phyloP scores from a whole-genome alignment of 1,284 basidiomycete species.

The Trametes hirsuta region DNA sequence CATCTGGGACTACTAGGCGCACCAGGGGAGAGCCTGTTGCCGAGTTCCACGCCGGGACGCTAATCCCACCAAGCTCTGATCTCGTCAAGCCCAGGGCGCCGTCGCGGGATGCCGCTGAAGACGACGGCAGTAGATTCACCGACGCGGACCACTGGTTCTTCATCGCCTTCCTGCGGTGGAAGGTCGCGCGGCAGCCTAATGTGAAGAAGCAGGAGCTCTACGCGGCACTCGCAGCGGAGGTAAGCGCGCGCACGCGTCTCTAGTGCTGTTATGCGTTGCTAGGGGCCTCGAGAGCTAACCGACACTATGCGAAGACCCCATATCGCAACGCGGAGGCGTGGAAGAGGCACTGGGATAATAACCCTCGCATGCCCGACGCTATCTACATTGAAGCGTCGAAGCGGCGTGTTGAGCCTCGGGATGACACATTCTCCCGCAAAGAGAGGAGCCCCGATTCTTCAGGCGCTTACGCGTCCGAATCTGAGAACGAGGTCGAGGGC shows the following conservation, averaged over 20 bases:
- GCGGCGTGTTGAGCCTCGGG: neutral
- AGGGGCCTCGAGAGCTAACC: neutral
- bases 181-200: neutral
- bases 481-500: neutral
- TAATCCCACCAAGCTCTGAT: neutral
- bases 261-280: neutral
- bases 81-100: constrained; percentile 9
- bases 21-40: constrained; percentile 1
- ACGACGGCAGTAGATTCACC: constrained; percentile 4
- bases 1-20: neutral
- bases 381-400: constrained; percentile 3
- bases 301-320: neutral
- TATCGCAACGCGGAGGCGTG: constrained; percentile 13
- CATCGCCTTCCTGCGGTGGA: constrained; percentile 19
- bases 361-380: constrained; percentile 10
- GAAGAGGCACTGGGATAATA: constrained; percentile 19
- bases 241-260: neutral
- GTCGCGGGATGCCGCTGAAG: neutral
- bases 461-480: neutral
- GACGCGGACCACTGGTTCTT: constrained; percentile 12
- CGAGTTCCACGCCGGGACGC: constrained; percentile 8
- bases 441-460: neutral
- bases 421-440: neutral
- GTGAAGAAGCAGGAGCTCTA: constrained; percentile 1
- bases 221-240: constrained; percentile 7